Base-by-base conservation (phyloP, 2,329 filamentous ascomycete species). In the Penicillium sp. region DNA sequence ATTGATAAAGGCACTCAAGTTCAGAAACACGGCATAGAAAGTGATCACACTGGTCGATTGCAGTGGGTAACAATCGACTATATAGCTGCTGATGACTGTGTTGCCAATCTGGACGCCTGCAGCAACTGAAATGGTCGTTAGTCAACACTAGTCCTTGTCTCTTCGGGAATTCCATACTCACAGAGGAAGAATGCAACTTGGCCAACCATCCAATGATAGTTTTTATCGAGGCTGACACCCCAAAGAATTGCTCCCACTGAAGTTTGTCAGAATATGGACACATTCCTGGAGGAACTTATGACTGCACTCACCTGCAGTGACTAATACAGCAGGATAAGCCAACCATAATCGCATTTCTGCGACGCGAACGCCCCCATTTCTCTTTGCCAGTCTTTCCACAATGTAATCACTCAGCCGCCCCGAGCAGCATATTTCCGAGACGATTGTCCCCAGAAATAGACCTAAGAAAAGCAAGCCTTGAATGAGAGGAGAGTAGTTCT, bases 271-370 rank as follows among this genome's bases (percentile, higher is more conserved):
- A 16, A 31, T 41, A 7, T 26, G 23, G 26, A 0, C 18, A 10
- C 24, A 26, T 6, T 7, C 24, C 7, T 26, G 3, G 41, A 6
- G 41, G n/a, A 6, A 10, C 15, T 21, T n/a, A 10, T 47, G 10
- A 9, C 9, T 9, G 4, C 16, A 62, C 68, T 47, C 44, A 74
- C 73, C 58, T 16, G 75, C 73, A 0, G 74, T 80, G 10, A 81
- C 52, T 4, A 78, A 8, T 2, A 76, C 72, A 12, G 79, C 81
- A 6, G 81, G 81, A 65, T 82, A 83, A 2, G 74, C 75, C 12
- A 83, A 65, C 79, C 80, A 84, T 21, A 84, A 63, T 15, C 81
- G 72, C 79, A 81, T 81, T 65, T 84, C 81, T 0, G 81, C 71
- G 1, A 76, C 68, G 29, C 77, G 73, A 6, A 76, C 57, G 24